These are phyloP conservation scores for Cutaneotrichosporon cyanovorans DNA, from an alignment of 1,284 basidiomycete genomes.

Conservation along the genomic window DNA sequence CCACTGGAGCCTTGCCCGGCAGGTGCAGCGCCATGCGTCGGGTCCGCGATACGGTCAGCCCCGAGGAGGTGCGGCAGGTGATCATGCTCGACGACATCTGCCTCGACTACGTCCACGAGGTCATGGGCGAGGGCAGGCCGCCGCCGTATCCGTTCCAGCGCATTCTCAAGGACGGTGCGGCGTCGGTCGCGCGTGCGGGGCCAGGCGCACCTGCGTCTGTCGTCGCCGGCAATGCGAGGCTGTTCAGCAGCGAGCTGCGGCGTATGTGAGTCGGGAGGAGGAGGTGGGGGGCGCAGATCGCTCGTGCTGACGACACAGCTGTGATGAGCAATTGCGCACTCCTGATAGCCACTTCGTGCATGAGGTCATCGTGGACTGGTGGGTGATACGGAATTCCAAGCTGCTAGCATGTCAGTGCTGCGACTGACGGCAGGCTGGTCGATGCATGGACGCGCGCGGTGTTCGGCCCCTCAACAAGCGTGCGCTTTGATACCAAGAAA, in stretches of 20 bases:
- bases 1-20: too few species aligned
- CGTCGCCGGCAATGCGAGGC: not conserved
- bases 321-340: not conserved
- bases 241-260: conserved; percentile 3
- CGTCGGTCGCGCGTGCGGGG: not conserved
- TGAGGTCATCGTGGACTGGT: conserved; percentile 2
- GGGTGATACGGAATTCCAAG: too few species aligned
- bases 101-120: conserved; percentile 2
- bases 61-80: conserved; percentile 4
- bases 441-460: not conserved
- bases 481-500: not conserved
- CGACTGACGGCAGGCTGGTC: not conserved
- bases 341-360: not conserved
- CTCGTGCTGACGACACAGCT: not conserved
- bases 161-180: conserved; percentile 3
- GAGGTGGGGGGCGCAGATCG: not conserved
- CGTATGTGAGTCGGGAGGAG: not conserved
- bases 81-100: conserved; percentile 6
- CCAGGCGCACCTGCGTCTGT: not conserved
- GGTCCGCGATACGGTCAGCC: conserved; percentile 1
- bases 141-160: conserved; percentile 3
- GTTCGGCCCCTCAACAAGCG: not conserved
- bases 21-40: not conserved
- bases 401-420: too few species aligned
- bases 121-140: not conserved